Percentiles rank a stretch among this genome's conserved stretches.
Conservation (phyloP, 2,329 filamentous ascomycete genomes). For the Neofusicoccum sp. region DNA sequence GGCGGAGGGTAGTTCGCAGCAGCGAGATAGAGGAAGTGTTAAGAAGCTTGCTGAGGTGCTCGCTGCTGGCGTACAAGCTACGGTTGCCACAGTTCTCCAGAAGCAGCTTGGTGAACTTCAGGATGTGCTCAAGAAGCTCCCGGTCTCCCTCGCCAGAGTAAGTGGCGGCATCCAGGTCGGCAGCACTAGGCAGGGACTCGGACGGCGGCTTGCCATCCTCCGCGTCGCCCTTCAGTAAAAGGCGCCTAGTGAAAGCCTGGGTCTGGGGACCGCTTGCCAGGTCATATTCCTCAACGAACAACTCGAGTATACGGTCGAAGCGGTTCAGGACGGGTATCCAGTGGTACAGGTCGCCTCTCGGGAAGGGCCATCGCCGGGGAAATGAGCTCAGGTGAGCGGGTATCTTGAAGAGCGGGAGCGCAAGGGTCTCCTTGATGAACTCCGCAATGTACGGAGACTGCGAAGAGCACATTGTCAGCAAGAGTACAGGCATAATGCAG, state of each 20-base stretch:
- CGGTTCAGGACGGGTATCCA: slow-evolving; percentile 95
- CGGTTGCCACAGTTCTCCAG: slow-evolving; percentile 95
- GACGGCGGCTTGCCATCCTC: slow-evolving; percentile 42
- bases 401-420: slow-evolving; percentile 70
- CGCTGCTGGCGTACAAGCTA: slow-evolving; percentile 92
- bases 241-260: slow-evolving; percentile 66
- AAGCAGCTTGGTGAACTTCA: slow-evolving; percentile 83
- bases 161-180: slow-evolving; percentile 53
- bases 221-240: slow-evolving; percentile 60
- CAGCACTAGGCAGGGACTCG: slow-evolving; percentile 37
- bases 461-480: slow-evolving; percentile 6
- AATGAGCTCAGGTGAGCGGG: slow-evolving; percentile 75
- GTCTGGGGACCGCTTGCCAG: slow-evolving; percentile 78
- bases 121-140: slow-evolving; percentile 72
- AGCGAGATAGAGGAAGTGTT: slow-evolving; percentile 82
- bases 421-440: slow-evolving; percentile 71
- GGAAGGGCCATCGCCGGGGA: slow-evolving; percentile 89
- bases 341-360: slow-evolving; percentile 92
- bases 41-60: slow-evolving; percentile 82
- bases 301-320: slow-evolving; percentile 84
- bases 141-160: slow-evolving; percentile 75
- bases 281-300: slow-evolving; percentile 76
- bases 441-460: slow-evolving; percentile 85
- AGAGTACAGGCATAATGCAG: neutral
- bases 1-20: slow-evolving; percentile 72